Evolutionary conservation across 2,329 filamentous ascomycete genomes (phyloP), one percentile per base, ranked within the genome.

Genomic region (Leptographium radiaticola): DNA sequence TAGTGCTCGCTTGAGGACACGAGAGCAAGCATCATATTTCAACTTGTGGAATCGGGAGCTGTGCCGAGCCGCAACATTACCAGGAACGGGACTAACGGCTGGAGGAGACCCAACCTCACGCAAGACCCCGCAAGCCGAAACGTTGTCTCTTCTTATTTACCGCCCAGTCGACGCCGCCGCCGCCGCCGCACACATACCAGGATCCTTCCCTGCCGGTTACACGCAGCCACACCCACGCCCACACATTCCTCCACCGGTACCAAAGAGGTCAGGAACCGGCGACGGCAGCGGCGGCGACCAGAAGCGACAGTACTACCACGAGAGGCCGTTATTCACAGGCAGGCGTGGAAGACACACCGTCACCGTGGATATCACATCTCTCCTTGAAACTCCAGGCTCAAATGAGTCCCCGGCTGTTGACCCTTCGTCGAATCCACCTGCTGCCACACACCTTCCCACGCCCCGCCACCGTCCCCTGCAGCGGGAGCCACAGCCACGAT

Each of bases 301-400:
- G 16, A 16, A 51, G 6, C 16, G 30, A 5, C 15, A 30, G 25
- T n/a, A 30, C 31, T 20, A 33, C 15, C 2, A 52, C 42, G 20
- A 12, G 18, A 31, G 39, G n/a, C 36, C 25, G n/a, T 33, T 39
- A 18, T 49, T 25, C 12, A 31, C 62, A 63, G 68, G 65, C 68
- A 63, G 36, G 57, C 57, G 55, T 64, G 66, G 62, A 61, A 62
- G 59, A 68, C 66, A 66, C 62, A 76, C 76, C 79, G 80, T 75
- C 81, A 90, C 77, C 80, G 84, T 95, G 89, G 89, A 95, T 90
- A 94, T 95, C 86, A 82, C 87, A 71, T 84, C 86, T 62, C 80
- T 95, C 61, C 80, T 95, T 71, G 87, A 90, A 77, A 79, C 77
- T 67, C 74, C 81, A 67, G 82, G 82, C 77, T 83, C 84, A 71